Base-by-base conservation (phyloP, 306 rosid species). In the Pterocarpus santalinus region DNA sequence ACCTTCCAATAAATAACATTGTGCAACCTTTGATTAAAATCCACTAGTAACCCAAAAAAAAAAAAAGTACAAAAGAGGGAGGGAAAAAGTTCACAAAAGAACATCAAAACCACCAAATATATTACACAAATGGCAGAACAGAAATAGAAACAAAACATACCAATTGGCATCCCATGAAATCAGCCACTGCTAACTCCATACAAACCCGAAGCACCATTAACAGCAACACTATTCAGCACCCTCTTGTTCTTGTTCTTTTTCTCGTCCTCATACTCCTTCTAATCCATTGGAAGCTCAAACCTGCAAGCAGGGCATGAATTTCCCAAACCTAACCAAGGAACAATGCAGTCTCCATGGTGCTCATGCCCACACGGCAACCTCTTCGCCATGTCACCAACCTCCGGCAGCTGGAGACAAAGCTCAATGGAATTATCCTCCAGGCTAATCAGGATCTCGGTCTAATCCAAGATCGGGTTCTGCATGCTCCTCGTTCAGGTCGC, bases 271-370 rank as follows among this genome's bases (percentile, higher is more conserved):
- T 90, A 92, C 14, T 90, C 93, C 4, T 82, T 85, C 63, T 92
- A 95, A 79, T 92, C 95, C 0, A 95, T 92, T 2, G 93, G 93
- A 16, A 92, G 91, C 89, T 92, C 94, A 70, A 83, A 92, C 82
- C 97, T 81, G 73, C 97, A 92, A 15, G 90, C 89, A n/a, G 97
- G 97, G 83, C 97, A 92, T 10, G 97, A 86, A 73, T 92, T 92
- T 74, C 95, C 79, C 2, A 88, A 82, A 49, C 87, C 84, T 72
- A 92, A 83, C 97, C 97, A 92, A 0, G 94, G 95, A 68, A 89
- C 85, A 22, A 92, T 92, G 88, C 97, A 92, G 85, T 90, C 93
- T 11, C 92, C 92, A 75, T 92, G 97, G 68, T 92, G 90, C 33
- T 80, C 57, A 81, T 92, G 97, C 56, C 92, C 95, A 73, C 97